These are phyloP conservation scores for Aplosporella prunicola DNA, from an alignment of 2,329 filamentous ascomycete species.

Conservation along the genomic window DNA sequence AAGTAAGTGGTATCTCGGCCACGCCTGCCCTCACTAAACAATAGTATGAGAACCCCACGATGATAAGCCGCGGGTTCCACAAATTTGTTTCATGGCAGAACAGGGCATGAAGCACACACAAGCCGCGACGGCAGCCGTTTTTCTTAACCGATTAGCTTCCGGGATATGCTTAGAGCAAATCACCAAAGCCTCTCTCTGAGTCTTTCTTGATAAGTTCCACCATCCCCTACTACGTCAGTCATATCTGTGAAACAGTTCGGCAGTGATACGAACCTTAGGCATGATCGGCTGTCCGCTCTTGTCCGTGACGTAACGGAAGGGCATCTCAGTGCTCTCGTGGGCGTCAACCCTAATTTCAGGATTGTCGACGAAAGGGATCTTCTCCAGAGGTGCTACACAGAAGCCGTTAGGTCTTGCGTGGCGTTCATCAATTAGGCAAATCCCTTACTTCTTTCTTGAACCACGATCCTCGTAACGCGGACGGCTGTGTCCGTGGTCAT, in stretches of 20 bases:
- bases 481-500: conserved; percentile 99
- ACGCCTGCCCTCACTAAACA: no score
- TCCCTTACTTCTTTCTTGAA: conserved; percentile 66
- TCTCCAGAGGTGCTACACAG: conserved; percentile 59
- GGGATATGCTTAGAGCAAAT: conserved; percentile 54
- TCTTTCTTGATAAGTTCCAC: conserved; percentile 86
- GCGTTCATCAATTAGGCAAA: neutral
- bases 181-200: conserved; percentile 82
- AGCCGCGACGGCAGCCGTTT: no score
- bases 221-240: conserved; percentile 61
- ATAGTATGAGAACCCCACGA: no score
- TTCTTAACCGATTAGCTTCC: neutral
- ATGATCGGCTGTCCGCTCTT: conserved; percentile 72
- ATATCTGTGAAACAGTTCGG: neutral
- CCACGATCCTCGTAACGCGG: conserved; percentile 80
- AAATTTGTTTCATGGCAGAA: no score
- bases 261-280: conserved; percentile 59
- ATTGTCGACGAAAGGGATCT: conserved; percentile 76
- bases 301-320: conserved; percentile 85
- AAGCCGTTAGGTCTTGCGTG: neutral
- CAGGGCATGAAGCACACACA: no score
- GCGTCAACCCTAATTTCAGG: conserved; percentile 85
- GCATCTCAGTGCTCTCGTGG: conserved; percentile 94
- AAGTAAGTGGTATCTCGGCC: no score
- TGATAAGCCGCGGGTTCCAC: no score